phyloP scores from a whole-genome alignment of 768 basidiomycete species.

The Tulasnella sp. region DNA sequence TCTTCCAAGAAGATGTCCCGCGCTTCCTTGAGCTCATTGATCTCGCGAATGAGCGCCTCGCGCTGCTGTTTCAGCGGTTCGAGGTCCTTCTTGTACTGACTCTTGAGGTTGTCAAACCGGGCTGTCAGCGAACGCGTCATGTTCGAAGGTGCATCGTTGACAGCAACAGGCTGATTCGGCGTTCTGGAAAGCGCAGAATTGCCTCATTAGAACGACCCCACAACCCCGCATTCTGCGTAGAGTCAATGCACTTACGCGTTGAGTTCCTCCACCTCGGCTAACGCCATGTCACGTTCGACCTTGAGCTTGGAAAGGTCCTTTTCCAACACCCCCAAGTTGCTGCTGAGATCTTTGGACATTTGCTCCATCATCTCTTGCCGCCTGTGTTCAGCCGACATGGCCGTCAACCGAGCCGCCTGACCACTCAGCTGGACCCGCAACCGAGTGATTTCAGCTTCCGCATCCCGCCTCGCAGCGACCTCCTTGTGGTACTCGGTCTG shows the following conservation, averaged over 20 bases:
- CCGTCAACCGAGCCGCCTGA: slow-evolving; percentile 75
- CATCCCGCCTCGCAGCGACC: slow-evolving; percentile 74
- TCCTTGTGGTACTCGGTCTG: slow-evolving; percentile 93
- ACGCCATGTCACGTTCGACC: slow-evolving; percentile 79
- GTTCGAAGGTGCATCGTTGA: slow-evolving; percentile 15
- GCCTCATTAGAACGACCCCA: not conserved
- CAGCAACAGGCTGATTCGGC: not conserved
- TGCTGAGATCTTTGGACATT: slow-evolving; percentile 63
- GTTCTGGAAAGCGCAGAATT: not conserved
- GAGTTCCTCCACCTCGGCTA: slow-evolving; percentile 91
- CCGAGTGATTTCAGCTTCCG: slow-evolving; percentile 83
- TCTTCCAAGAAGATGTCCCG: slow-evolving; percentile 86
- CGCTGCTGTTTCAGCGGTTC: slow-evolving; percentile 72
- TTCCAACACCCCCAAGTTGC: slow-evolving; percentile 67
- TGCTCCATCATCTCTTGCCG: slow-evolving; percentile 71
- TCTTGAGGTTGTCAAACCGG: slow-evolving; percentile 78
- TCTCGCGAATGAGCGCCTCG: slow-evolving; percentile 66
- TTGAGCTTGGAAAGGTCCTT: slow-evolving; percentile 76
- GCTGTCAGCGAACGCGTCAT: slow-evolving; percentile 61
- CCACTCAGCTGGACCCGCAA: slow-evolving; percentile 77
- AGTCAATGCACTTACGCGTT: slow-evolving; percentile 40
- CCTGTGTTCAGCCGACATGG: slow-evolving; percentile 69
- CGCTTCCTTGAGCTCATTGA: slow-evolving; percentile 73
- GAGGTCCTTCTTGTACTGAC: slow-evolving; percentile 78
- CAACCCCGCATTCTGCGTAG: not conserved